Base-by-base conservation (phyloP, 345 rosid species). In the Brassica juncea region DNA sequence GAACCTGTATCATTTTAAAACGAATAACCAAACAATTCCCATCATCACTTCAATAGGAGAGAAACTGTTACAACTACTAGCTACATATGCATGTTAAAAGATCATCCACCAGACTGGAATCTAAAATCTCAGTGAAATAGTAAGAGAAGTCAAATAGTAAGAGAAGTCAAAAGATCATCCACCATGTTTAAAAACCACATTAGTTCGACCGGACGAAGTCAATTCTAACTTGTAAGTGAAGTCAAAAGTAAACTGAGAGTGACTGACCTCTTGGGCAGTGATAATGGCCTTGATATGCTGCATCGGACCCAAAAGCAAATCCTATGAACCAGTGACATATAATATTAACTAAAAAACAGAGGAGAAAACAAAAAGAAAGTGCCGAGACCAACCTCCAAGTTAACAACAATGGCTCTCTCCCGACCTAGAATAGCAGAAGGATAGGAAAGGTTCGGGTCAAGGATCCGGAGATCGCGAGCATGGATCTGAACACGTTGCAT, bases 201-300 rank as follows among this genome's bases (percentile, higher is more conserved):
- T 23, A 23, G 25, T 23, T 23, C 25, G 25, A 23, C 25, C 25
- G 25, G 25, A 23, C 25, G 25, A 23, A 23, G 25, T 23, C 25
- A 23, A 23, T 23, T 23, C 1, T 23, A 23, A 23, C 25, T 23
- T 23, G 25, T 23, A 23, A 23, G 25, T 23, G 25, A 76, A 75
- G 1, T 3, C 3, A 23, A 14, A 49, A 71, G 57, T 54, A 28
- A 30, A 85, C 25, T 19, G 58, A 67, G 4, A 44, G n/a, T 44
- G 52, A 16, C 90, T 74, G 35, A 94, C 97, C 97, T 92, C 99
- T 32, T 92, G 92, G 12, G 97, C 78, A 49, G 97, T 94, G 35
- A 94, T 94, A 49, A 94, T 94, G 2, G 99, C 97, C 84, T 94
- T 92, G 78, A 94, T 92, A 79, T 94, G 94, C 99, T 92, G 87